Conservation (phyloP, 352 stramenopile species). For the Salisapilia sapeloensis region DNA sequence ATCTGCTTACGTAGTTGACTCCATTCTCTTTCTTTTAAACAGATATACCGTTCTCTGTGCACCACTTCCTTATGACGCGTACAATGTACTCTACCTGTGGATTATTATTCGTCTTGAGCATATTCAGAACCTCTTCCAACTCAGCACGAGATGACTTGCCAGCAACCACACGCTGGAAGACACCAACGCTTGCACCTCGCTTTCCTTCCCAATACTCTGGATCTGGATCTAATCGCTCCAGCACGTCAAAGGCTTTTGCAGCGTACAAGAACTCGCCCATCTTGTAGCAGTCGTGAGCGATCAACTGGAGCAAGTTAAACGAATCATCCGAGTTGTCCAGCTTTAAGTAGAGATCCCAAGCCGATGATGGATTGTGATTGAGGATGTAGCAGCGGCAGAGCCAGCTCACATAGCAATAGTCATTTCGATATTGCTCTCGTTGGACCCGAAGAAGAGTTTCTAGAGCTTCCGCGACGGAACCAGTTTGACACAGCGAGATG, state of each 20-base stretch:
- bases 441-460: conserved; percentile 87
- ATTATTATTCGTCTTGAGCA: conserved; percentile 89
- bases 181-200: conserved; percentile 87
- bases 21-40: conserved; percentile 16
- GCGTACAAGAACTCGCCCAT: conserved; percentile 93
- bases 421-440: conserved; percentile 82
- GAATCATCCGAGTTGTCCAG: conserved; percentile 90
- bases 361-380: conserved; percentile 86
- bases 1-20: conserved; percentile 1
- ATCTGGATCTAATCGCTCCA: conserved; percentile 88
- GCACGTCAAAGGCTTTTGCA: conserved; percentile 89
- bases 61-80: conserved; percentile 94
- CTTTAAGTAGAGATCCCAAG: conserved; percentile 95
- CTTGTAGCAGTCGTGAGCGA: conserved; percentile 95
- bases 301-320: conserved; percentile 92
- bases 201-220: conserved; percentile 95
- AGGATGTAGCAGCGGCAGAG: conserved; percentile 89
- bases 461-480: conserved; percentile 86
- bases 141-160: conserved; percentile 81
- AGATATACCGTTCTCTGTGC: conserved; percentile 76
- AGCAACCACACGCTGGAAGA: conserved; percentile 90
- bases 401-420: conserved; percentile 88
- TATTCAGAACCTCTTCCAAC: conserved; percentile 82
- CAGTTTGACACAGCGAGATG: conserved; percentile 82
- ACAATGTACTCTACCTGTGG: conserved; percentile 92